These are phyloP conservation scores for Rickenella mellea DNA, from an alignment of 768 basidiomycete species.

Conservation along the genomic window DNA sequence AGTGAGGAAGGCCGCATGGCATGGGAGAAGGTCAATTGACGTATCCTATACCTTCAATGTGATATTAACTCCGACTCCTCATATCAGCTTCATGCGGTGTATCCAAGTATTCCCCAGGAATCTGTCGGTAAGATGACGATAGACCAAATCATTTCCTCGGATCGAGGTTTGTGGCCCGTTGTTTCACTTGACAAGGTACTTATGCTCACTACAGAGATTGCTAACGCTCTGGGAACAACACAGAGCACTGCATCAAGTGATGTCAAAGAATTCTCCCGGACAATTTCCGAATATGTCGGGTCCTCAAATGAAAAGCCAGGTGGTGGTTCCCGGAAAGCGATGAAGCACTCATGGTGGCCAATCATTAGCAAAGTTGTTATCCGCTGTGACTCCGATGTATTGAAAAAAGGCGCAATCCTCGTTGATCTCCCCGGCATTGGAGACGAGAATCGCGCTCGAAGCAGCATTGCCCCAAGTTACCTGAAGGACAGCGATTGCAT, in stretches of 20 bases:
- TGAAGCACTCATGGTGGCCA: conserved; percentile 42
- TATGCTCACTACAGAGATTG: conserved; percentile 32
- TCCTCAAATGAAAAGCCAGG: conserved; percentile 50
- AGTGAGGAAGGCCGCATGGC: conserved; percentile 54
- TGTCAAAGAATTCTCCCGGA: conserved; percentile 40
- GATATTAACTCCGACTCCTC: not conserved
- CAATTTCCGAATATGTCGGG: conserved; percentile 56
- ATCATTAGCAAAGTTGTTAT: conserved; percentile 54
- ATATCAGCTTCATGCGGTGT: conserved; percentile 48
- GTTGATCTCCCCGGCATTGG: conserved; percentile 57
- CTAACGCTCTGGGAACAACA: conserved; percentile 37
- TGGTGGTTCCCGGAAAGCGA: conserved; percentile 31
- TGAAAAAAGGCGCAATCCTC: conserved; percentile 52
- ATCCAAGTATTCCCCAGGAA: conserved; percentile 42
- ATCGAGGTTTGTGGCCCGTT: conserved; percentile 27
- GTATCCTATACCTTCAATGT: not conserved
- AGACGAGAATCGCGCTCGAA: conserved; percentile 58
- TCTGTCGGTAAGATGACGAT: no score
- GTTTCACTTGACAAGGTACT: not conserved
- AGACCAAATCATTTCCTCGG: conserved; percentile 40
- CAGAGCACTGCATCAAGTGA: conserved; percentile 41
- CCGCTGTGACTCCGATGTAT: conserved; percentile 38
- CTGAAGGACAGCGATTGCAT: conserved; percentile 58
- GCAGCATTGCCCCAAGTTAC: conserved; percentile 53
- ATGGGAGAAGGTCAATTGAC: conserved; percentile 42